Base-by-base conservation (phyloP, 1,284 basidiomycete genomes). In the Caloboletus inedulis region DNA sequence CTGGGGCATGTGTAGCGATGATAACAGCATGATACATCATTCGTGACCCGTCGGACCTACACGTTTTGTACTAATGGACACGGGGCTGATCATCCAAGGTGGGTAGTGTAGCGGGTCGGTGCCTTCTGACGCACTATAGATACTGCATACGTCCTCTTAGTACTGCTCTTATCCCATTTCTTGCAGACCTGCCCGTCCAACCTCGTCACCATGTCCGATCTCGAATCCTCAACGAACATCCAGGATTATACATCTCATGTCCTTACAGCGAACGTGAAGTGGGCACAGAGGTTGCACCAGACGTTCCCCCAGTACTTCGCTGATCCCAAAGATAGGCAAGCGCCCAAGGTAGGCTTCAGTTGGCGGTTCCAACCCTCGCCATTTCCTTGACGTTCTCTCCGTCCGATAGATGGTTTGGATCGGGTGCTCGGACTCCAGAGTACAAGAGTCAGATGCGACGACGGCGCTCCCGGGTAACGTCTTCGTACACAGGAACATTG, bases 401-500 rank as follows among this genome's bases (percentile, higher is more conserved):
- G 19, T 6, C 3, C n/a, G 13, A 44, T 5, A 78, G 69, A 57
- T 75, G 31, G 72, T 83, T 47, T 84, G 82, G 82, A 69, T 84
- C 45, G 81, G 79, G 8, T 80, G 78, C 61, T 71, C 75, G 12
- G 79, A 80, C 59, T 77, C 76, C 3, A 69, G 79, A 25, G 71
- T 79, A 2, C 74, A 74, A 7, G 78, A 75, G 53, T 70, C 69
- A 2, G 73, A 76, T 31, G 63, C 72, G 25, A 65, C 65, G 16
- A 58, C 51, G 8, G 58, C 68, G 10, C 63, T 73, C 54, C 80
- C 80, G 0, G 79, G 80, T 47, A 74, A 74, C 46, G 69, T 77
- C 50, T 82, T 81, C 55, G 77, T 77, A 5, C 76, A 78, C 56
- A 68, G 77, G 37, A 80, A 80, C 63, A 72, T 79, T 51, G 77